Evolutionary conservation across 2,329 filamentous ascomycete genomes (phyloP).

Genomic region (Colletotrichum higginsianum): DNA sequence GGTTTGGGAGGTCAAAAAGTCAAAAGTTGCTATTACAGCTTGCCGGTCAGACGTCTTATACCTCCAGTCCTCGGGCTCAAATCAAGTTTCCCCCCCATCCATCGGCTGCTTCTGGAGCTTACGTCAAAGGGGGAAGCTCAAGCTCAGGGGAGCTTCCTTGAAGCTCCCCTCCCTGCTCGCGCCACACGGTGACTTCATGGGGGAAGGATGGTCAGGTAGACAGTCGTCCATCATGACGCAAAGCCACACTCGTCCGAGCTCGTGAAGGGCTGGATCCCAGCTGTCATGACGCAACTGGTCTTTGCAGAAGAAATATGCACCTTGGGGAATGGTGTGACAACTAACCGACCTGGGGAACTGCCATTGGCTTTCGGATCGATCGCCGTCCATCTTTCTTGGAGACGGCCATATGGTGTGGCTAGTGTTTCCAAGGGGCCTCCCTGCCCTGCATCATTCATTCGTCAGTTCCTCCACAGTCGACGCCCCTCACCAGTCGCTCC

Average conservation of each 20-base stretch:
- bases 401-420: slow-evolving; percentile 40
- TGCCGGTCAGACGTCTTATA: slow-evolving; percentile 43
- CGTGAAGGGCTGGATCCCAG: slow-evolving; percentile 35
- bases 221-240: slow-evolving; percentile 44
- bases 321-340: slow-evolving; percentile 43
- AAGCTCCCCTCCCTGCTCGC: slow-evolving; percentile 40
- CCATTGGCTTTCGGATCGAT: slow-evolving; percentile 50
- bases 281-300: slow-evolving; percentile 43
- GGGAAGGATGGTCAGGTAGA: slow-evolving; percentile 23
- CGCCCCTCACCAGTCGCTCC: slow-evolving; percentile 18
- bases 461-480: slow-evolving; percentile 40
- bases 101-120: slow-evolving; percentile 20
- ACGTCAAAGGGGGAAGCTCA: slow-evolving; percentile 40
- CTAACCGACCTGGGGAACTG: slow-evolving; percentile 11
- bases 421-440: slow-evolving; percentile 36
- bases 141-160: slow-evolving; percentile 35
- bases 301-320: slow-evolving; percentile 28
- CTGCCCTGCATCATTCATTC: slow-evolving; percentile 42
- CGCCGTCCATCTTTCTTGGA: slow-evolving; percentile 46
- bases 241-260: slow-evolving; percentile 44
- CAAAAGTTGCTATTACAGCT: neutral
- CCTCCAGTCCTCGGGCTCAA: slow-evolving; percentile 31
- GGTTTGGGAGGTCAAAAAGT: slow-evolving; percentile 25
- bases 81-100: slow-evolving; percentile 42
- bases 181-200: slow-evolving; percentile 44